A percentile compares a stretch with the other conserved stretches of the same genome.
phyloP scores from a whole-genome alignment of 139 green algal genomes.

The Chlamydomonas sphaeroides region DNA sequence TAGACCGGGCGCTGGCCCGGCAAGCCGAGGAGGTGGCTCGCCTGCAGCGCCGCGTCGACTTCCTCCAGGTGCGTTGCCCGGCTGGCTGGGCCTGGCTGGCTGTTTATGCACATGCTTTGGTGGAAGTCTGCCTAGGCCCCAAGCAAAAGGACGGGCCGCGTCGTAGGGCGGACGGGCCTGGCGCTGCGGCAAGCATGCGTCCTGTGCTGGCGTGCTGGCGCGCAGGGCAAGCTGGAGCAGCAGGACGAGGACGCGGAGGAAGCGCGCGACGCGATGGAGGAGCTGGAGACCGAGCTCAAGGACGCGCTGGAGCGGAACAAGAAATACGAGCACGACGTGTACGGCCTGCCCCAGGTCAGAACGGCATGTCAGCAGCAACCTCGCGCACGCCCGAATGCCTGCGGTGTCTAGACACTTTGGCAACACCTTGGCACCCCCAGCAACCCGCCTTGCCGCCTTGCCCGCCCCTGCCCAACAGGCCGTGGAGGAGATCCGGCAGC shows the following conservation, averaged over 20 bases:
- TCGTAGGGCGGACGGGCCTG: too few species aligned
- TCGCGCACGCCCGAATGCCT: too few species aligned
- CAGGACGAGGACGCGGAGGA: constrained; percentile 48
- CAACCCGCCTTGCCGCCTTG: not conserved
- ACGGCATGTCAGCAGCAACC: too few species aligned
- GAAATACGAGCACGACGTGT: constrained; percentile 73
- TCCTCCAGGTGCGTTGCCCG: constrained; percentile 51
- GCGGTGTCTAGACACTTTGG: too few species aligned
- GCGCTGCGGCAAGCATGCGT: too few species aligned
- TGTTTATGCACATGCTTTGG: too few species aligned
- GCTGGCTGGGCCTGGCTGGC: too few species aligned
- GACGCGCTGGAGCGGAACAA: constrained; percentile 52
- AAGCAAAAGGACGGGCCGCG: too few species aligned
- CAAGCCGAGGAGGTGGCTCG: constrained; percentile 58
- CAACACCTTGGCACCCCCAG: too few species aligned
- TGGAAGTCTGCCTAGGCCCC: too few species aligned
- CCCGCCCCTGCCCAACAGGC: constrained; percentile 50
- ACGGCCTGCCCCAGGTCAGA: constrained; percentile 72
- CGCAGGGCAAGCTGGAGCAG: constrained; percentile 47
- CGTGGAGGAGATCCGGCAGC: constrained; percentile 65
- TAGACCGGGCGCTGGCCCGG: constrained; percentile 67
- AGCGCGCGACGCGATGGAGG: not conserved
- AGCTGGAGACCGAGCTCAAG: constrained; percentile 52
- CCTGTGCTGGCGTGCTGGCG: too few species aligned
- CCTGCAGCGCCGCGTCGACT: constrained; percentile 51